A percentile compares a stretch with the other conserved stretches of the same genome.
Conservation (phyloP, 2,329 filamentous ascomycete genomes). For the Graphilbum fragrans region DNA sequence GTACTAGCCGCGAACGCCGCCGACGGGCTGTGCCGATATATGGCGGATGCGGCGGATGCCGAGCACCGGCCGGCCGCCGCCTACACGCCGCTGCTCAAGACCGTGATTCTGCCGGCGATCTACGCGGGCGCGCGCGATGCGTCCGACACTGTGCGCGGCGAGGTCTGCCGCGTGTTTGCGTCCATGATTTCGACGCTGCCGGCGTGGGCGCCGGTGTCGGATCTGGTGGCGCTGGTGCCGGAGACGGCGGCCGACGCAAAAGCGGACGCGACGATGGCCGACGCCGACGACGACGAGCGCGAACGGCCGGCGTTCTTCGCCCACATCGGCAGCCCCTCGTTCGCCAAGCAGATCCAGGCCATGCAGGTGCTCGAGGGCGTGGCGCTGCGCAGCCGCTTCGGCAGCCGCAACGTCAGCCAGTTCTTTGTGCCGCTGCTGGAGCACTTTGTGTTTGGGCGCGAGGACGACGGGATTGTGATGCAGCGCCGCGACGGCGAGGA, state of each 20-base stretch:
- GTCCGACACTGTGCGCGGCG: conserved; percentile 74
- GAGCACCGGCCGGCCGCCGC: conserved; percentile 28
- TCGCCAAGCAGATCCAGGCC: conserved; percentile 74
- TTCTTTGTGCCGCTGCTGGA: conserved; percentile 88
- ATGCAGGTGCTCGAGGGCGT: conserved; percentile 63
- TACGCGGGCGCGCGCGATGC: conserved; percentile 63
- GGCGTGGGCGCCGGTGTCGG: conserved; percentile 57
- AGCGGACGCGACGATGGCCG: conserved; percentile 4
- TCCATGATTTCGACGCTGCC: conserved; percentile 62
- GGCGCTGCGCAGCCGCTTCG: conserved; percentile 47
- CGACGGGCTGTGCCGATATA: conserved; percentile 65
- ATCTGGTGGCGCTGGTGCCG: conserved; percentile 58
- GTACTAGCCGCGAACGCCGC: conserved; percentile 72
- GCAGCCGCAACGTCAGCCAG: conserved; percentile 67
- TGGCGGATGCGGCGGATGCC: conserved; percentile 38
- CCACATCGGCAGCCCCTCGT: conserved; percentile 83
- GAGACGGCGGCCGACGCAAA: conserved; percentile 38
- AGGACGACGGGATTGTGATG: not conserved
- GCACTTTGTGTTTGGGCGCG: conserved; percentile 80
- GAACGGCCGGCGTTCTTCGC: conserved; percentile 72
- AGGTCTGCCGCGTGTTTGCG: conserved; percentile 70
- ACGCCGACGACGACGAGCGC: conserved; percentile 4
- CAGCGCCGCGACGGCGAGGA: not conserved
- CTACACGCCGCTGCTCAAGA: conserved; percentile 35
- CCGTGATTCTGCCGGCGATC: conserved; percentile 61